Base-by-base conservation (phyloP, 257 asterid species). In the Nicotiana paniculata region DNA sequence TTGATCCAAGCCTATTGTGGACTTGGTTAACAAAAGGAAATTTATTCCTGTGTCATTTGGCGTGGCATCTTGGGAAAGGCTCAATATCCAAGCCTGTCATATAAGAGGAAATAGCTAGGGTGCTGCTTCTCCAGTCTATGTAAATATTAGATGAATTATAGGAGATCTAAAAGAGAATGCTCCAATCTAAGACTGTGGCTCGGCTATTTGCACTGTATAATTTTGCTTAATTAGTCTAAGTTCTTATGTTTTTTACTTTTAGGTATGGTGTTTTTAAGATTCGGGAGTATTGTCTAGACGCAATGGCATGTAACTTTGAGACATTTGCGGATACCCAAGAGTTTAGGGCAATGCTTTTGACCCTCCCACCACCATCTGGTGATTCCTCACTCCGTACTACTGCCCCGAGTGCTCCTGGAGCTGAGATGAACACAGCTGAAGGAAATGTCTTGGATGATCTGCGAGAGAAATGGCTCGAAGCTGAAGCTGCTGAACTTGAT, bases 351-450 rank as follows among this genome's bases (percentile, higher is more conserved):
- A 90, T 93, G 97, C 97, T 95, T 77, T 84, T 93, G 87, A 91
- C 92, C 24, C 92, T 95, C 78, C 98, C 99, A 26, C 96, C 98
- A 16, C 99, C 99, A 21, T 95, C 98, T 62, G 98, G 98, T 62
- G 97, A 95, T 81, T 92, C 97, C 5, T 74, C 90, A 28, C 93
- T 91, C 65, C 90, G 98, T 80, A 95, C 98, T 1, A 91, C 98
- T 3, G 90, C 91, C 79, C 98, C 99, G 24, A 93, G 95, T 86
- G 98, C 98, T 62, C 99, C 99, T 6, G 99, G 98, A 81, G 94
- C 94, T 15, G 92, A 91, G 88, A 84, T 82, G 63, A 90, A 86
- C 84, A 75, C 84, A 12, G 81, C 85, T n/a, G 95, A 89, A 53
- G 97, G 89, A 63, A 95, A 93, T 55, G 68, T 93, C 76, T 95